Evolutionary conservation across 176 grass and related monocot genomes (phyloP).

Genomic region (Aegilops sharonensis): DNA sequence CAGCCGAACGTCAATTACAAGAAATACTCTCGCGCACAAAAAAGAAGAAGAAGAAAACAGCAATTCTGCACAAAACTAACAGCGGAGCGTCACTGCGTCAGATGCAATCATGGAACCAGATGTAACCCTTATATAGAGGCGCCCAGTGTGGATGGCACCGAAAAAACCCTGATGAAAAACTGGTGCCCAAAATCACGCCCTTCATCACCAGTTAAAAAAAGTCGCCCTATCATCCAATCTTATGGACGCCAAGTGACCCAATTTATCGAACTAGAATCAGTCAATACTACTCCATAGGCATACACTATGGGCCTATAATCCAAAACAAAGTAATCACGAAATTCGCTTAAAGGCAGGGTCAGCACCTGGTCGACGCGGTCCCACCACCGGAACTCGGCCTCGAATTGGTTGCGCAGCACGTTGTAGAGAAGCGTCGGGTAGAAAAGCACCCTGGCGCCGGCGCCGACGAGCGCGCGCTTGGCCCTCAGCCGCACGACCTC

Average conservation of each 20-base stretch:
- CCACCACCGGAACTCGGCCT: slow-evolving; percentile 93
- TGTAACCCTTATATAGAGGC: not conserved
- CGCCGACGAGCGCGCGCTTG: slow-evolving; percentile 74
- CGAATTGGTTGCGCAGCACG: slow-evolving; percentile 77
- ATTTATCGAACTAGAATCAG: not conserved
- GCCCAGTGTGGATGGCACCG: not conserved
- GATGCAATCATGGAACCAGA: not conserved
- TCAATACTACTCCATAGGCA: not conserved
- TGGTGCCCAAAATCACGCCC: not conserved
- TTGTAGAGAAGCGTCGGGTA: slow-evolving; percentile 95
- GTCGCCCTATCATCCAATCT: not conserved
- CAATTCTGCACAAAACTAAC: not conserved
- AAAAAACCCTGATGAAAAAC: not conserved
- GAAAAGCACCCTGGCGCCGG: slow-evolving; percentile 82
- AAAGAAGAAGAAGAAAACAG: not conserved
- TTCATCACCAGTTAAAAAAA: not conserved
- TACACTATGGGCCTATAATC: not conserved
- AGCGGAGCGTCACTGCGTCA: not conserved
- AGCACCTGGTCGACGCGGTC: slow-evolving; percentile 81
- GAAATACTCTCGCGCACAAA: not conserved
- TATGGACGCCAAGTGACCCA: not conserved
- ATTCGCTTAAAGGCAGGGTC: not conserved
- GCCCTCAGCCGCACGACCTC: slow-evolving; percentile 42
- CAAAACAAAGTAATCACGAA: not conserved
- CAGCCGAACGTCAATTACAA: not conserved